Evolutionary conservation across 129 eudicot genomes (phyloP).

Genomic region (Artemisia argyi): DNA sequence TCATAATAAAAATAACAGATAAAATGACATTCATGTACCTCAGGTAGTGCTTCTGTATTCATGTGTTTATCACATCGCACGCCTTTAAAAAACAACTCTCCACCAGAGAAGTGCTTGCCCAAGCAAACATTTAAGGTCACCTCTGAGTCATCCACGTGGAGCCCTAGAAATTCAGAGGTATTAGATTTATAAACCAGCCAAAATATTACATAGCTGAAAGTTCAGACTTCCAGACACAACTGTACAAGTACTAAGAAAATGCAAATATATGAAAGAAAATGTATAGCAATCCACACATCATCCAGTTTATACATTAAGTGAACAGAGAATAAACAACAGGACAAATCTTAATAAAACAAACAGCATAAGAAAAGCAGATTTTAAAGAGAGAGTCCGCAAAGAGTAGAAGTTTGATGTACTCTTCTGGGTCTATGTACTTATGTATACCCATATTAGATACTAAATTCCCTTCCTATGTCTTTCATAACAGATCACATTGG

Average conservation of each 20-base stretch:
- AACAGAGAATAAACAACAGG: neutral
- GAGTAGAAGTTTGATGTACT: neutral
- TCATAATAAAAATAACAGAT: neutral
- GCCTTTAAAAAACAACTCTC: constrained; percentile 90
- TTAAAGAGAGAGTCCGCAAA: neutral
- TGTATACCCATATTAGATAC: neutral
- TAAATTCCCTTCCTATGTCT: neutral
- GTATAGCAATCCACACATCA: neutral
- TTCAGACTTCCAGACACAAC: neutral
- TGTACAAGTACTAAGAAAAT: neutral
- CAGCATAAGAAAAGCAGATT: neutral
- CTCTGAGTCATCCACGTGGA: constrained; percentile 95
- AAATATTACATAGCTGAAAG: constrained; percentile 7
- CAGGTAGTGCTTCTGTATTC: constrained; percentile 66
- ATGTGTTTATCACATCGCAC: constrained; percentile 92
- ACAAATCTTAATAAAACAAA: constrained; percentile 5
- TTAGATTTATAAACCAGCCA: constrained; percentile 22
- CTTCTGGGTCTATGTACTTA: neutral
- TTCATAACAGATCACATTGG: too few species aligned
- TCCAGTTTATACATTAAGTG: neutral
- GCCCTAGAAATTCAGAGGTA: constrained; percentile 50
- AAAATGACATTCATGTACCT: constrained; percentile 46
- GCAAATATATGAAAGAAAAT: neutral
- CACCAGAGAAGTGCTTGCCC: constrained; percentile 86
- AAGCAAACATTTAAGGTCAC: constrained; percentile 87